Base-by-base conservation (phyloP, 352 stramenopile genomes). In the Phytopythium mirpurense region DNA sequence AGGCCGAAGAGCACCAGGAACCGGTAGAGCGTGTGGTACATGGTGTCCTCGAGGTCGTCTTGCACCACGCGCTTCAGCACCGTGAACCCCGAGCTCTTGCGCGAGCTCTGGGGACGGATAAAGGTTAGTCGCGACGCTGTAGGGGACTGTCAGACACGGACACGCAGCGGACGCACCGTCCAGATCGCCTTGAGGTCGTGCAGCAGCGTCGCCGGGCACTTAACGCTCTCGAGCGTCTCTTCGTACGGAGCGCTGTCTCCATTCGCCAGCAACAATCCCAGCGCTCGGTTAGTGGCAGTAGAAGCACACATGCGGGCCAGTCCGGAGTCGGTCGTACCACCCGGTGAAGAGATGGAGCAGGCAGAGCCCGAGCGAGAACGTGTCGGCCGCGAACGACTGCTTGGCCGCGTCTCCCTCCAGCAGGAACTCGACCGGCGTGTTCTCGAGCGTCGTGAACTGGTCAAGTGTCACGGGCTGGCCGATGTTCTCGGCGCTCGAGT, bases 391-490 rank as follows among this genome's bases (percentile, higher is more conserved):
- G 65, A 96, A 97, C 3, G 83, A 96, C 63, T 96, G 95, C 48
- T 71, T 51, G 6, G 95, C 90, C 6, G 67, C 66, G 60, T 98
- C 88, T 29, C 97, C 97, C 41, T 96, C 67, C 32, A 99, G 75
- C 10, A 99, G 66, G 47, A 97, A 98, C 42, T 99, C 97, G 21
- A 97, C 78, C 2, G 97, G 93, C 15, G 94, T 94, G 65, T 99
- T 99, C 67, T 99, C 97, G 18, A 99, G 70, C 18, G 97, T 99
- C 27, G 97, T 98, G 61, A 99, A 99, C 50, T 94, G 96, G 35
- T 95, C 92, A 38, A 98, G 74, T 5, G 79, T 95, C 4, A 99
- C 88, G 1, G 86, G 86, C 50, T 91, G 78, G n/a, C 88, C 93
- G 44, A 98, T 72, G 24, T 79, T 92, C 15, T 91, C 85, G 2